Base-by-base conservation (phyloP, 2,329 filamentous ascomycete genomes). In the Tolypocladium ophioglossoides region DNA sequence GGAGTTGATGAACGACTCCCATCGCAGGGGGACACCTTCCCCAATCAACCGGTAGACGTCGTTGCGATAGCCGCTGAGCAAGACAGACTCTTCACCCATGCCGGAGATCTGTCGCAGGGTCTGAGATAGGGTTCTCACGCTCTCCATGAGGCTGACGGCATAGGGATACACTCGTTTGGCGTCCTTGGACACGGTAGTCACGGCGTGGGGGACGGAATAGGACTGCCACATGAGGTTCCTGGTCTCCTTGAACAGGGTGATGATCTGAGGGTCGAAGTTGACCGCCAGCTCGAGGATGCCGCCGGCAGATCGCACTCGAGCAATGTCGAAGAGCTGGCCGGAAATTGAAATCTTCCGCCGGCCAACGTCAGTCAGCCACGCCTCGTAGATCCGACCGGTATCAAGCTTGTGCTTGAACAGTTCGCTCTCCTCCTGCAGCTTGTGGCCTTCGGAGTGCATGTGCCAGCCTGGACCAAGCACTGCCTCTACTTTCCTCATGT, bases 401-500 rank as follows among this genome's bases (percentile, higher is more conserved):
- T 97, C 90, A 24, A 99, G 82, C 76, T 97, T 99, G 74, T 95
- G 91, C 62, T 91, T 86, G 76, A 99, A 99, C 63, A 96, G 80
- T 60, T 88, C 88, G 66, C 94, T 92, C 71, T 99, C 94, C 54
- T 84, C 85, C 64, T 92, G 87, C 22, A 99, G 79, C 70, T 96
- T 96, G 66, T 96, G 90, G 1, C 95, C 95, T 67, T 99, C 94
- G 8, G 91, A 83, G 65, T 99, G 95, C 56, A 97, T 77, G 53
- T 88, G 86, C 94, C 94, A 99, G 62, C 96, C 91, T 54, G 89
- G 85, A 51, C 94, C 94, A 24, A 99, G 82, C 39, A 99, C 94
- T 61, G 96, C 90, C 68, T 97, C 95, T n/a, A 99, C 92, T 70
- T 96, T 96, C 67, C 91, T 89, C 91, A 99, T 96, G 70, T 99